A percentile compares a stretch with the other conserved stretches of the same genome.
Evolutionary conservation across 73 alveolate genomes (phyloP).

Genomic region (Urostyla sp.): DNA sequence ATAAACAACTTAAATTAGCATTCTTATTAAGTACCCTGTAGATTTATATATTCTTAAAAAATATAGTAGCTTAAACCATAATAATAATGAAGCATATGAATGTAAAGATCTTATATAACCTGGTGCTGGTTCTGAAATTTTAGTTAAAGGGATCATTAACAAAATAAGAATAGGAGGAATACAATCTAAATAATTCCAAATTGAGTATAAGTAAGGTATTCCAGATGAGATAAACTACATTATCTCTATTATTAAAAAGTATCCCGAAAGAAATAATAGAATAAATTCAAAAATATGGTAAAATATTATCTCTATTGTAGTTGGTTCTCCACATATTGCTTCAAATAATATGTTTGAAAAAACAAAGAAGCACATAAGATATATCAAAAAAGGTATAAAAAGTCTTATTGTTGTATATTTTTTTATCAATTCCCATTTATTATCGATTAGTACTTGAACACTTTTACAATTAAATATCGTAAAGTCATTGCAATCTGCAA

Average conservation of each 20-base stretch:
- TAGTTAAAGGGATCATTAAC: background rate
- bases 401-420: constrained; percentile 19
- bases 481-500: constrained; percentile 15
- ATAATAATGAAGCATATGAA: constrained; percentile 46
- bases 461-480: constrained; percentile 16
- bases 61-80: constrained; percentile 62
- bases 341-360: constrained; percentile 20
- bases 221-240: constrained; percentile 5
- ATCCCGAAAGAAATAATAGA: background rate
- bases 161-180: constrained; percentile 24
- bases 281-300: constrained; percentile 3
- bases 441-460: constrained; percentile 18
- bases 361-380: constrained; percentile 1
- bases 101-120: constrained; percentile 31
- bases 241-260: constrained; percentile 27
- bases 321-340: background rate
- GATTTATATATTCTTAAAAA: constrained; percentile 46
- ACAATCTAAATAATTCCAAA: constrained; percentile 52
- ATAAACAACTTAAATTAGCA: constrained; percentile 19
- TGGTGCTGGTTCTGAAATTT: constrained; percentile 3
- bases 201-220: constrained; percentile 21
- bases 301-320: background rate
- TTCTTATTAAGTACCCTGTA: constrained; percentile 50
- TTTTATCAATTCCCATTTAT: constrained; percentile 21
- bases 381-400: constrained; percentile 10